Percentiles rank a stretch among this genome's conserved stretches.
Evolutionary conservation across 495 filamentous ascomycete genomes (phyloP).

Genomic region (Immersiella caudata): DNA sequence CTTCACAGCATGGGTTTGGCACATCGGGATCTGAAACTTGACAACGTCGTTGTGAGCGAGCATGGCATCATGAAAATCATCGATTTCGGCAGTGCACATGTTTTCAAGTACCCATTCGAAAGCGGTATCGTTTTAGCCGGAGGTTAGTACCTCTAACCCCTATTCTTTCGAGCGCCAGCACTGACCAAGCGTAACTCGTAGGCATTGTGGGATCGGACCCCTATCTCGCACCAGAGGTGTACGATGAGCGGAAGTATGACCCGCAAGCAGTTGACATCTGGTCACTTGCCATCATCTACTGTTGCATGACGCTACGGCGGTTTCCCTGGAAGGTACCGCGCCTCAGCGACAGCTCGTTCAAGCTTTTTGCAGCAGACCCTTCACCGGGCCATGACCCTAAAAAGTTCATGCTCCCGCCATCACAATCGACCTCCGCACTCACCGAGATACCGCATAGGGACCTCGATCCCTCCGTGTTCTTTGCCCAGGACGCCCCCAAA

Average conservation of each 20-base stretch:
- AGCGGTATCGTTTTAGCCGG: constrained; percentile 82
- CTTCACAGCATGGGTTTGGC: constrained; percentile 94
- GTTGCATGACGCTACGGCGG: constrained; percentile 94
- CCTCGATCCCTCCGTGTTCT: constrained; percentile 38
- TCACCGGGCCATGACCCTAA: constrained; percentile 55
- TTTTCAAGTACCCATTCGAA: constrained; percentile 97
- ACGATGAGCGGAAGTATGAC: constrained; percentile 92
- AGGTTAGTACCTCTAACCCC: constrained; percentile 61
- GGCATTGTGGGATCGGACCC: constrained; percentile 98
- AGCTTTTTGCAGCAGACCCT: constrained; percentile 83
- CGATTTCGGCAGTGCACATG: constrained; percentile 96
- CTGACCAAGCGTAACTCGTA: constrained; percentile 36
- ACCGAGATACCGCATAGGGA: constrained; percentile 39
- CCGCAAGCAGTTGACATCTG: constrained; percentile 93
- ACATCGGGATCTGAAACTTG: constrained; percentile 94
- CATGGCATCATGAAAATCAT: constrained; percentile 99
- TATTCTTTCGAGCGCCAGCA: neutral
- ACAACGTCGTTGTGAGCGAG: constrained; percentile 97
- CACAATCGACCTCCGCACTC: constrained; percentile 43
- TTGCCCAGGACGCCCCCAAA: constrained; percentile 18
- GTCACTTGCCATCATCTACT: constrained; percentile 98
- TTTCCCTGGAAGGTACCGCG: constrained; percentile 98
- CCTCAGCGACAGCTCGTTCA: constrained; percentile 89
- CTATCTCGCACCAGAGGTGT: constrained; percentile 96
- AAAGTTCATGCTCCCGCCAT: constrained; percentile 45